Percentiles rank a stretch among this genome's conserved stretches.
These are phyloP conservation scores for Pelargonium fulgidum DNA, from an alignment of 441 rosid genomes.

Conservation along the genomic window DNA sequence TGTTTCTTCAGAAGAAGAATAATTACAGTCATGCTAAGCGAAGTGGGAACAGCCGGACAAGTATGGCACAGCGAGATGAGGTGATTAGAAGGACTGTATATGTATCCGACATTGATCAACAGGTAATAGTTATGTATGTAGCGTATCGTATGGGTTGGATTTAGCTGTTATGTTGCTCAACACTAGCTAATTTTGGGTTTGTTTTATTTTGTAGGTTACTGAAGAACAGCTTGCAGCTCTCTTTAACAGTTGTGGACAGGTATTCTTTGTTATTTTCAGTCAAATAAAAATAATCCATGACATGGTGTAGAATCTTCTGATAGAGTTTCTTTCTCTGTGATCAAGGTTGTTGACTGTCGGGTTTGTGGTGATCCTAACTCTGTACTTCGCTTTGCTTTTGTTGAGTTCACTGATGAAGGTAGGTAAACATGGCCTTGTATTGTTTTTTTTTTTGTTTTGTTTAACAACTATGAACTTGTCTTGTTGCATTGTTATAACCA, in stretches of 20 bases:
- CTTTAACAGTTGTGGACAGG: constrained; percentile 83
- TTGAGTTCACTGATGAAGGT: constrained; percentile 29
- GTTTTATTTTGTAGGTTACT: constrained; percentile 48
- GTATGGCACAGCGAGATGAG: constrained; percentile 81
- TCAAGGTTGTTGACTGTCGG: constrained; percentile 25
- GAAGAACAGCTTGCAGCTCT: constrained; percentile 93
- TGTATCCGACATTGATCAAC: constrained; percentile 86
- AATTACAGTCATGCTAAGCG: constrained; percentile 49
- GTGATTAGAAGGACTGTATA: constrained; percentile 85
- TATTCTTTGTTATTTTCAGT: constrained; percentile 20
- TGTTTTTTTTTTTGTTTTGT: too few relatives aligned
- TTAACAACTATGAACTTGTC: background rate
- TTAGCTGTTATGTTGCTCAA: background rate
- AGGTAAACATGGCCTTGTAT: background rate
- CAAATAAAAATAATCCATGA: background rate
- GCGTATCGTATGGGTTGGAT: background rate
- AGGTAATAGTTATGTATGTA: constrained; percentile 30
- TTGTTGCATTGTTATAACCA: too few relatives aligned
- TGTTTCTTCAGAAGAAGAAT: constrained; percentile 47
- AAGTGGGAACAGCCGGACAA: constrained; percentile 65
- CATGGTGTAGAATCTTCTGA: background rate
- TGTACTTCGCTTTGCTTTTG: constrained; percentile 24
- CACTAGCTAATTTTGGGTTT: background rate
- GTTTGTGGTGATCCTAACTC: constrained; percentile 25
- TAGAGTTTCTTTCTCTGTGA: background rate